Evolutionary conservation across 2,329 filamentous ascomycete genomes (phyloP), one percentile per base, ranked within the genome.

Genomic region (Exophiala viscosa): DNA sequence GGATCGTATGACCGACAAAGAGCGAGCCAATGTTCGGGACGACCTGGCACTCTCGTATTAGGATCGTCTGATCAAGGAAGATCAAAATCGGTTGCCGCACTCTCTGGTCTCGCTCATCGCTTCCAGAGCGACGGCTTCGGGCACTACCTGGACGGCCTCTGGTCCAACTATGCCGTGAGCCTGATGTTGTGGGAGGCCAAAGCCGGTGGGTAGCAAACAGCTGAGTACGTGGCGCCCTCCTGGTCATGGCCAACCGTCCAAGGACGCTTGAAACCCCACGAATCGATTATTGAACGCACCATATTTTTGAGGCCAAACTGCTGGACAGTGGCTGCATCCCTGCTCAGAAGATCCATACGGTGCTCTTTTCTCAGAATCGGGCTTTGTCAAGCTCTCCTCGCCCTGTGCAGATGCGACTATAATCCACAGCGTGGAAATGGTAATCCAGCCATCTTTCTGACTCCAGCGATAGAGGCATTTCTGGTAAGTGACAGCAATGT

Each of bases 241-340:
- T 57, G 54, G 54, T 50, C 45, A 8, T 57, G 54, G 54, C 50
- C 54, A 40, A 18, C 32, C 41, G 15, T 44, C 6, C 48, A 50
- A 18, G 48, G 48, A 18, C 48, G 38, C 31, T 33, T 50, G 31
- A 45, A 13, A 10, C 48, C 39, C 9, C 36, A 50, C 18, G 48
- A 50, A 28, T 13, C 39, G 6, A 50, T 50, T 17, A 50, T 50
- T 17, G 23, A 50, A 33, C 39, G 23, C 39, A 50, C 44, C 40
- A 33, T 11, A 10, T 5, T 3, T 50, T 50, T 17, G 5, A 44
- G 18, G 48, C 48, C n/a, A 20, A 23, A 10, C 28, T 50, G 11
- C 14, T 28, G 18, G 48, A 50, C n/a, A n/a, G n/a, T 9, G 28
- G 40, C 15, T 44, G 48, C 36, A 17, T 3, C 9, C 40, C 20